Evolutionary conservation across 1,284 basidiomycete genomes (phyloP), one percentile per base, ranked within the genome.

Genomic region (Leccinum glutinopallens): DNA sequence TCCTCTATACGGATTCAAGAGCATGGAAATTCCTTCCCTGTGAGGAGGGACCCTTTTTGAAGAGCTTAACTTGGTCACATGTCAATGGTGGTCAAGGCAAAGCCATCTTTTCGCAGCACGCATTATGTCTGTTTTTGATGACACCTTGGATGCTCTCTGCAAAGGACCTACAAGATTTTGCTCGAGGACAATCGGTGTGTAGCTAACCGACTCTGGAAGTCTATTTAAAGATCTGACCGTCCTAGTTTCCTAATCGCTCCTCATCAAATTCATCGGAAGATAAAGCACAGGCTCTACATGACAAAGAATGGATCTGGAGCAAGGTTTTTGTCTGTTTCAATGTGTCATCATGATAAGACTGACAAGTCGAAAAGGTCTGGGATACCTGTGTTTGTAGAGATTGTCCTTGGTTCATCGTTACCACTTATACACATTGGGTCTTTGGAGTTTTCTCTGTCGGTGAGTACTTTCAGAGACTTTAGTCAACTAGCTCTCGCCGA

Each of bases 361-460:
- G 29, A 72, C 56, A 15, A 46, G 10, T 39, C 41, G 33, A 59
- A 56, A 66, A 91, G 89, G 71, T 92, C 22, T 91, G 86, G 83
- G 90, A 92, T 71, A 72, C 82, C 12, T 91, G 89, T 70, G 76
- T 81, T 41, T 74, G 75, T 15, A 78, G 77, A 64, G 77, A 81
- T n/a, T 82, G 82, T 25, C 84, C 79, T 17, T 90, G 82, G 81
- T 92, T 91, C 70, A 81, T 90, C 15, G 67, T 91, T 59, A 88
- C 89, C 15, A 87, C 84, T 2, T 91, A 90, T 67, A 81, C 81
- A 35, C 80, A 84, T 51, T 92, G 90, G 90, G 84, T 85, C 4
- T 90, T 91, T 65, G 90, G 90, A 3, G 82, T 79, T 22, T 92
- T 91, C 73, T 86, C 88, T 10, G 68, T 75, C 71, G 86, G 90